Base-by-base conservation (phyloP, 2,329 filamentous ascomycete genomes). In the Mycocentrospora acerina region DNA sequence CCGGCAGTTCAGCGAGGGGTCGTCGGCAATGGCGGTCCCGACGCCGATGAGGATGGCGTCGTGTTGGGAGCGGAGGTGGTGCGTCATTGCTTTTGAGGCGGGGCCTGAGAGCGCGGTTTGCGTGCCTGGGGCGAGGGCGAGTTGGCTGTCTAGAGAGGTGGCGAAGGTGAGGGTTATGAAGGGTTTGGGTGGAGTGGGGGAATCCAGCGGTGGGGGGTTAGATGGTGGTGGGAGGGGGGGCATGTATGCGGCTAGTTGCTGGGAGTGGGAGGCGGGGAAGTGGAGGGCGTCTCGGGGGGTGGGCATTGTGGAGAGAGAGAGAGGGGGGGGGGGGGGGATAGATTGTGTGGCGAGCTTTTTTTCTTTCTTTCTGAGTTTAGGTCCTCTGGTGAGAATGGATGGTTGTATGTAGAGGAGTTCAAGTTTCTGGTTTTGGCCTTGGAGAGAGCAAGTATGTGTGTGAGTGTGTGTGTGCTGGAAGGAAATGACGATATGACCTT, bases 21-120 rank as follows among this genome's bases (percentile, higher is more conserved):
- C 80, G 64, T 97, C 91, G 14, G 88, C 85, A 17, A 88, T 73
- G 7, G 89, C 87, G 1, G 91, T 97, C 3, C 86, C 86, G 4
- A 85, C 88, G 15, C 91, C 91, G 22, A 97, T 75, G 16, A 94
- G 76, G 52, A 96, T 95, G 26, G 88, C 89, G 47, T 87, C 82
- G 69, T 97, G 90, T 12, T 78, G 79, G 10, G 84, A 83, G 56
- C 91, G 87, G 18, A 97, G 79, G 63, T 86, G 88, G 68, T 97
- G 91, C 0, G 91, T 96, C 88, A 97, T 94, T 36, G 87, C 80
- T 68, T 95, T 95, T 25, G 88, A 88, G 48, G 83, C 76, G 0
- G 85, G 80, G 3, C 90, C 90, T 1, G 91, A 97, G 11, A 97
- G 79, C 0, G 79, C 75, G 2, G 91, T 97, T 51, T 86, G 86